Percentiles rank a stretch among this genome's conserved stretches.
Conservation (phyloP, 1,284 basidiomycete genomes). For the Xerocomus nothofagi region DNA sequence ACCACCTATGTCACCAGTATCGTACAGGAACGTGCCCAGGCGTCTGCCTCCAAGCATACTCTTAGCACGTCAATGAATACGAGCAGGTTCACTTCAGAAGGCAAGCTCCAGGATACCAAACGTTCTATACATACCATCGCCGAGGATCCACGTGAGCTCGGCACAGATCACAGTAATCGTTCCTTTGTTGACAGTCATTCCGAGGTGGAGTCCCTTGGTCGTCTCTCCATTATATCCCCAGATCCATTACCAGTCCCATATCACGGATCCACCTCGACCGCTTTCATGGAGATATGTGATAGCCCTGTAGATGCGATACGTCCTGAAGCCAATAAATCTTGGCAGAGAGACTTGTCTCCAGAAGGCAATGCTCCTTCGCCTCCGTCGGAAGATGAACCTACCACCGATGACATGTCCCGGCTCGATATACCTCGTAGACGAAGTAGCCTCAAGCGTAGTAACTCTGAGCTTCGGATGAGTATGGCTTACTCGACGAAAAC, state of each 20-base stretch:
- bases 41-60: constrained; percentile 6
- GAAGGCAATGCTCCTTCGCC: constrained; percentile 31
- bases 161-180: constrained; percentile 11
- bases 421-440: constrained; percentile 42
- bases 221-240: constrained; percentile 30
- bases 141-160: constrained; percentile 29
- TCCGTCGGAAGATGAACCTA: constrained; percentile 34
- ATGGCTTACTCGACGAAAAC: constrained; percentile 59
- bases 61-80: constrained; percentile 19
- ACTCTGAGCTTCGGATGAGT: constrained; percentile 46
- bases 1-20: constrained; percentile 4
- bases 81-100: constrained; percentile 16
- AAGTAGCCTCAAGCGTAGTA: constrained; percentile 60
- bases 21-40: constrained; percentile 19
- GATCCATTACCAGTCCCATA: constrained; percentile 37
- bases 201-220: constrained; percentile 27
- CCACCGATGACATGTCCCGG: constrained; percentile 21
- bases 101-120: constrained; percentile 21
- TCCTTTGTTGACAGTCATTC: constrained; percentile 21
- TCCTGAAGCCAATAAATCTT: constrained; percentile 9
- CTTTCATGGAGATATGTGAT: constrained; percentile 36
- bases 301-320: constrained; percentile 28
- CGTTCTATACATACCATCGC: constrained; percentile 32
- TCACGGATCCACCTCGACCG: constrained; percentile 34
- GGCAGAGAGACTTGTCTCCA: constrained; percentile 12